These are phyloP conservation scores for Yarrowia deformans DNA, from an alignment of 805 yeast genomes.

Conservation along the genomic window DNA sequence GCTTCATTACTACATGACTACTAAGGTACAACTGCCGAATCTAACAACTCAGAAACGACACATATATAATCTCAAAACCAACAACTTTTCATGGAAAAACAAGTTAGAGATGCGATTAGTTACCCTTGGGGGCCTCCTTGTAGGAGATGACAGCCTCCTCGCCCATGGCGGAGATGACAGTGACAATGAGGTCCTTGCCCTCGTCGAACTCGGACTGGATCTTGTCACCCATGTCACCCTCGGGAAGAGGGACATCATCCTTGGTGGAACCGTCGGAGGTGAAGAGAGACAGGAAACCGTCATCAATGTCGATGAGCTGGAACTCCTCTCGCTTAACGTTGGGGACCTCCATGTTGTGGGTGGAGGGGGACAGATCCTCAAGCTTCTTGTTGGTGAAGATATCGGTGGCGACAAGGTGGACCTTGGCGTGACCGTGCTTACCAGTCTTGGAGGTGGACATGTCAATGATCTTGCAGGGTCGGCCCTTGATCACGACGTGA, in stretches of 20 bases:
- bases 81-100: slow-evolving; percentile 22
- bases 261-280: slow-evolving; percentile 97
- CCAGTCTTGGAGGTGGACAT: slow-evolving; percentile 99
- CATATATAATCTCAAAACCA: slow-evolving; percentile 20
- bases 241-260: slow-evolving; percentile 99
- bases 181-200: slow-evolving; percentile 96
- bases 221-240: slow-evolving; percentile 95
- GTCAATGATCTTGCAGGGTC: slow-evolving; percentile 99
- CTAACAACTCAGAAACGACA: slow-evolving; percentile 7
- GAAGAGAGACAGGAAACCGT: slow-evolving; percentile 97
- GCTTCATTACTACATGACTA: slow-evolving; percentile 39
- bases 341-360: slow-evolving; percentile 99
- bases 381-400: slow-evolving; percentile 99
- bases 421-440: slow-evolving; percentile 99
- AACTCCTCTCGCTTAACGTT: slow-evolving; percentile 93
- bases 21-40: slow-evolving; percentile 18
- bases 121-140: slow-evolving; percentile 94
- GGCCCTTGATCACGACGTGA: slow-evolving; percentile 96
- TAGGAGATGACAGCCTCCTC: slow-evolving; percentile 98
- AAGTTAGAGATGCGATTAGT: slow-evolving; percentile 40
- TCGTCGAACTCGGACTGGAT: slow-evolving; percentile 93
- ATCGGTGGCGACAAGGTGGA: slow-evolving; percentile 98
- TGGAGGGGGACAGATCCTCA: slow-evolving; percentile 99
- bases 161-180: slow-evolving; percentile 98
- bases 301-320: slow-evolving; percentile 97